Evolutionary conservation across 2,329 filamentous ascomycete species (phyloP).

Genomic region (Aspergillus sp.): DNA sequence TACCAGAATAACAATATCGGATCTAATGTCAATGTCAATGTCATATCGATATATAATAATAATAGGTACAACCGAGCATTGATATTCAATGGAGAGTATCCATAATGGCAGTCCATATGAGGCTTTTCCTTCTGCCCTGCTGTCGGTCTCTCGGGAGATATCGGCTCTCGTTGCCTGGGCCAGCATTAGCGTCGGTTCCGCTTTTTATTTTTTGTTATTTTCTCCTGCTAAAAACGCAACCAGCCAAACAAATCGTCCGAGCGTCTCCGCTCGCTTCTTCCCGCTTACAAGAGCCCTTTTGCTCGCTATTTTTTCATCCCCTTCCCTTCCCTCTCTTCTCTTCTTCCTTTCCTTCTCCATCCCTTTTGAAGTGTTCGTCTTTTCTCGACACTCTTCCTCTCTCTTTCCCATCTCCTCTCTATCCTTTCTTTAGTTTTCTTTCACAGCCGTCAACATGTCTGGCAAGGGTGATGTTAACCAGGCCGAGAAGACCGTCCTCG

Average conservation of each 20-base stretch:
- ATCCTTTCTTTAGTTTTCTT: slow-evolving; percentile 37
- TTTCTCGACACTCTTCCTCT: slow-evolving; percentile 26
- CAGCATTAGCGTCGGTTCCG: slow-evolving; percentile 17
- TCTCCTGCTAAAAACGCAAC: background rate
- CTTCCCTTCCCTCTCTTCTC: slow-evolving; percentile 38
- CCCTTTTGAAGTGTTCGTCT: slow-evolving; percentile 25
- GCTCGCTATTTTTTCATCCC: slow-evolving; percentile 31
- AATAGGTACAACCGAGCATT: background rate
- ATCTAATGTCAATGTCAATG: background rate
- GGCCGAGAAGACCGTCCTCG: slow-evolving; percentile 51
- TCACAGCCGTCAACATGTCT: slow-evolving; percentile 42
- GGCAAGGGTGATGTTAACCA: slow-evolving; percentile 43
- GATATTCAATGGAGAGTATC: background rate
- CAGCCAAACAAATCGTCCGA: slow-evolving; percentile 16
- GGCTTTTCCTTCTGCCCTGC: too few species aligned
- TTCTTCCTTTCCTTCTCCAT: slow-evolving; percentile 40
- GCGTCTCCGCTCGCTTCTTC: slow-evolving; percentile 31
- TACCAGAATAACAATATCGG: background rate
- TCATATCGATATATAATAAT: background rate
- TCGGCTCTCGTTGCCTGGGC: slow-evolving; percentile 28
- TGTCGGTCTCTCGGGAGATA: slow-evolving; percentile 28
- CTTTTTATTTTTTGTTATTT: slow-evolving; percentile 13
- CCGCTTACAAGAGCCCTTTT: slow-evolving; percentile 31
- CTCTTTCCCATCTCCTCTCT: slow-evolving; percentile 31
- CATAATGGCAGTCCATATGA: too few species aligned